These are phyloP conservation scores for Sporothrix variecibatus DNA, from an alignment of 2,329 filamentous ascomycete genomes.

Conservation along the genomic window DNA sequence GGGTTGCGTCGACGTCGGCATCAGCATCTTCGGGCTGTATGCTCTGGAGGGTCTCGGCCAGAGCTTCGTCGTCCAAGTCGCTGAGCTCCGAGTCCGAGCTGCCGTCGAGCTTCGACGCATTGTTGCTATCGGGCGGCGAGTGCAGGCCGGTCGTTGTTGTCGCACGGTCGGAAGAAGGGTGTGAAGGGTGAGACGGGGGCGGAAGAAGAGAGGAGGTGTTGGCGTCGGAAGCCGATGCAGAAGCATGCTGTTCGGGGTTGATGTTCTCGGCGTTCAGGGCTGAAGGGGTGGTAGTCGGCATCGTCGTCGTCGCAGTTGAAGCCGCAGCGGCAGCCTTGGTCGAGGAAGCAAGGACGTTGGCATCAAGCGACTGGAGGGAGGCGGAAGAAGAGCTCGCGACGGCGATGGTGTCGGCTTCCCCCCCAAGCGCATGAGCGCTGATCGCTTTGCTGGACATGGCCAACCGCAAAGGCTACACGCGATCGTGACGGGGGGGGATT, in stretches of 20 bases:
- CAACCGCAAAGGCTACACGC: slow-evolving; percentile 34
- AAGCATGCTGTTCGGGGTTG: slow-evolving; percentile 32
- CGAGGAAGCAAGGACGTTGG: slow-evolving; percentile 11
- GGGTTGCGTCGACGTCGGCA: slow-evolving; percentile 26
- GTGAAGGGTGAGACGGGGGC: slow-evolving; percentile 24
- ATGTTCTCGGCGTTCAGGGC: slow-evolving; percentile 33
- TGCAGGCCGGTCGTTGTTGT: slow-evolving; percentile 53
- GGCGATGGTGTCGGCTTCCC: slow-evolving; percentile 36
- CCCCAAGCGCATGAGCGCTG: slow-evolving; percentile 50
- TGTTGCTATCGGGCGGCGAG: slow-evolving; percentile 66
- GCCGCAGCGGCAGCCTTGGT: slow-evolving; percentile 31
- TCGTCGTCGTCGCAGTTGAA: slow-evolving; percentile 27
- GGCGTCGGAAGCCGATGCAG: neutral
- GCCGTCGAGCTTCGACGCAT: slow-evolving; percentile 58
- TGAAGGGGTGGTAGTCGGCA: slow-evolving; percentile 24
- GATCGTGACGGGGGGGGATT: slow-evolving; percentile 33
- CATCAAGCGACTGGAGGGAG: slow-evolving; percentile 19
- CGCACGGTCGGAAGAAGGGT: slow-evolving; percentile 35
- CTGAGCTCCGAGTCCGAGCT: slow-evolving; percentile 62
- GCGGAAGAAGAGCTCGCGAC: slow-evolving; percentile 26
- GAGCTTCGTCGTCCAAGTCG: slow-evolving; percentile 62
- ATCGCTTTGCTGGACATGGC: slow-evolving; percentile 59
- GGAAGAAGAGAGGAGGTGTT: neutral
- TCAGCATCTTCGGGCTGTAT: slow-evolving; percentile 31
- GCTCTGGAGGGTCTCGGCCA: slow-evolving; percentile 43